A percentile compares a stretch with the other conserved stretches of the same genome.
phyloP scores from a whole-genome alignment of 768 basidiomycete species.

The Mycena sanguinolenta region DNA sequence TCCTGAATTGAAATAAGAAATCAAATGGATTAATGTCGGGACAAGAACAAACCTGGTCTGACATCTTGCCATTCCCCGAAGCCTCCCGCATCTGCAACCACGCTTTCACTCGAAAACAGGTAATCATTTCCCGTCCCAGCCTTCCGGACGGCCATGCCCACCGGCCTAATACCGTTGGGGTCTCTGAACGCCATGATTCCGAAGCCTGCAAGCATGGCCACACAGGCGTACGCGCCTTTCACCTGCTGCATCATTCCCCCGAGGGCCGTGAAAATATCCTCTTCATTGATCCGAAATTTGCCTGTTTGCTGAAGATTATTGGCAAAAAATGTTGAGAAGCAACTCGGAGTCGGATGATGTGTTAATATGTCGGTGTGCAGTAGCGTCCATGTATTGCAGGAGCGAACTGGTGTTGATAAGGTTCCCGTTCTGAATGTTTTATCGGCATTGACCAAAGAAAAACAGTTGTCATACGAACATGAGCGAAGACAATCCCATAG shows the following conservation, averaged over 20 bases:
- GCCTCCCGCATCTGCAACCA: slow-evolving; percentile 94
- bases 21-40: background rate
- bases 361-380: slow-evolving; percentile 98
- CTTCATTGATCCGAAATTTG: slow-evolving; percentile 99
- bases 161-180: slow-evolving; percentile 95
- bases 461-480: slow-evolving; percentile 62
- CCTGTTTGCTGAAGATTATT: slow-evolving; percentile 98
- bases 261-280: slow-evolving; percentile 97
- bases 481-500: slow-evolving; percentile 97
- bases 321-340: slow-evolving; percentile 96
- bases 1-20: slow-evolving; percentile 59
- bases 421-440: slow-evolving; percentile 87
- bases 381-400: slow-evolving; percentile 95
- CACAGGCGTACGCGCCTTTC: slow-evolving; percentile 95
- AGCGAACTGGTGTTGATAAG: slow-evolving; percentile 91
- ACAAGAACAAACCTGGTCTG: slow-evolving; percentile 73
- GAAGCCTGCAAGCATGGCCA: slow-evolving; percentile 99
- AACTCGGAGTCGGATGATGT: slow-evolving; percentile 98
- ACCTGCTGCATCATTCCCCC: slow-evolving; percentile 89
- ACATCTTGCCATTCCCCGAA: slow-evolving; percentile 96
- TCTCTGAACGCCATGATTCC: slow-evolving; percentile 98
- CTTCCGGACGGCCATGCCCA: slow-evolving; percentile 86
- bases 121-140: slow-evolving; percentile 79
- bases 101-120: slow-evolving; percentile 94
- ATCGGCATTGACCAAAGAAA: slow-evolving; percentile 24